Conservation (phyloP, 306 rosid species). For the Fragaria nilgerrensis region DNA sequence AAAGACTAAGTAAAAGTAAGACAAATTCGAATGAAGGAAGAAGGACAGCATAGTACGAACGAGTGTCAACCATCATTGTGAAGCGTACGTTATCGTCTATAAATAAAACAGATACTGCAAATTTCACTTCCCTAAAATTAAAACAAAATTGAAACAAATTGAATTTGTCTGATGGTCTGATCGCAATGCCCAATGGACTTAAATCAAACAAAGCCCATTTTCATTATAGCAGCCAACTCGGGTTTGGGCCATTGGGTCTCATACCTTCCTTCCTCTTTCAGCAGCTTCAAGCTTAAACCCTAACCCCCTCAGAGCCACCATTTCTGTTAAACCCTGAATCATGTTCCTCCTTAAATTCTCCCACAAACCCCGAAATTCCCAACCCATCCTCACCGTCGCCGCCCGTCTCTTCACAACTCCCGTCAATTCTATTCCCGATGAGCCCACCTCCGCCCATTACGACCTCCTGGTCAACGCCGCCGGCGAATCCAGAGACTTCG, state of each 20-base stretch:
- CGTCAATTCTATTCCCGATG: constrained; percentile 26
- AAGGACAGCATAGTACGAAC: too few species aligned
- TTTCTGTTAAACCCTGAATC: background rate
- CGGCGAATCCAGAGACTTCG: constrained; percentile 37
- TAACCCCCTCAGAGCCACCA: background rate
- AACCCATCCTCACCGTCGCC: constrained; percentile 2
- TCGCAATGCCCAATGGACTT: background rate
- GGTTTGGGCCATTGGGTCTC: background rate
- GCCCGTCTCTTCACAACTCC: constrained; percentile 25
- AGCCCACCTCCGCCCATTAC: constrained; percentile 34
- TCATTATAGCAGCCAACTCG: background rate
- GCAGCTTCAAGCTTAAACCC: constrained; percentile 23
- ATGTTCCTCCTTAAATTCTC: constrained; percentile 32
- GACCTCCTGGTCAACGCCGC: constrained; percentile 36
- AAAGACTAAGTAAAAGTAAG: too few species aligned
- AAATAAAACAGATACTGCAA: too few species aligned
- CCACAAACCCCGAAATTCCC: constrained; percentile 16
- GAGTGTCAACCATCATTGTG: too few species aligned
- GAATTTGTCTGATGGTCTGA: too few species aligned
- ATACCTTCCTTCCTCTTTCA: background rate
- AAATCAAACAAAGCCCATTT: background rate
- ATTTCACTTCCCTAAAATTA: too few species aligned
- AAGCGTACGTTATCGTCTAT: too few species aligned
- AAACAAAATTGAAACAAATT: too few species aligned
- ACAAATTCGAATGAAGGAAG: background rate